Percentiles rank a stretch among this genome's conserved stretches.
These are phyloP conservation scores for Knufia petricola DNA, from an alignment of 2,329 filamentous ascomycete genomes.

Conservation along the genomic window DNA sequence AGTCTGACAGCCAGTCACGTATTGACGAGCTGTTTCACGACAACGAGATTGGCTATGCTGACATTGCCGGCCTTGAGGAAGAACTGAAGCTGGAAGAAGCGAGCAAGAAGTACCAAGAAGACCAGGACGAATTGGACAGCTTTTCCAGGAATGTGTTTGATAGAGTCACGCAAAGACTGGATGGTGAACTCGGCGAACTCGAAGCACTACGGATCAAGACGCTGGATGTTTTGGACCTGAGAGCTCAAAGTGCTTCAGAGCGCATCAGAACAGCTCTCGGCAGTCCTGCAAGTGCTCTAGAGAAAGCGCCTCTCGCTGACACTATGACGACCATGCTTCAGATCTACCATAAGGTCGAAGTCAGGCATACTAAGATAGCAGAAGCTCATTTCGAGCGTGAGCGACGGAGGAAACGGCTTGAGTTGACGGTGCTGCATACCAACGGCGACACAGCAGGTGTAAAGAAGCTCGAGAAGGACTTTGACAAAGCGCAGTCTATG, in stretches of 20 bases:
- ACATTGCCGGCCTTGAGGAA: constrained; percentile 46
- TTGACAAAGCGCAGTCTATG: constrained; percentile 43
- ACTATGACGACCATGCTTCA: constrained; percentile 38
- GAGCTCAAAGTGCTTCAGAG: constrained; percentile 28
- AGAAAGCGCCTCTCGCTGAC: constrained; percentile 25
- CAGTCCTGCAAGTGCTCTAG: constrained; percentile 28
- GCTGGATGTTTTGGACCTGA: constrained; percentile 32
- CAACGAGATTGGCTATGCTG: constrained; percentile 49
- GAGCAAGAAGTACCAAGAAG: constrained; percentile 43
- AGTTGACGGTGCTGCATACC: constrained; percentile 37
- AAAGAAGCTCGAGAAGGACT: constrained; percentile 40
- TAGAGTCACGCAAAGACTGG: constrained; percentile 39
- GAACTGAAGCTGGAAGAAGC: constrained; percentile 46
- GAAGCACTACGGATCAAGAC: constrained; percentile 38
- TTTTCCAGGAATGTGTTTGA: constrained; percentile 44
- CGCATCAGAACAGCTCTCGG: constrained; percentile 15
- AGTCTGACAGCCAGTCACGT: constrained; percentile 43
- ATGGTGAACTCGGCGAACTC: constrained; percentile 41
- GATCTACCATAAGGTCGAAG: constrained; percentile 40
- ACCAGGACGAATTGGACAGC: constrained; percentile 41
- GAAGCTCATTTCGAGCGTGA: constrained; percentile 45
- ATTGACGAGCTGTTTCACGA: constrained; percentile 47
- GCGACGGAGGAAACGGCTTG: constrained; percentile 45
- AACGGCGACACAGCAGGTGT: constrained; percentile 41
- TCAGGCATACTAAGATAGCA: constrained; percentile 40